Conservation (phyloP, 108 stramenopile species). For the Fragilariopsis cylindrus region DNA sequence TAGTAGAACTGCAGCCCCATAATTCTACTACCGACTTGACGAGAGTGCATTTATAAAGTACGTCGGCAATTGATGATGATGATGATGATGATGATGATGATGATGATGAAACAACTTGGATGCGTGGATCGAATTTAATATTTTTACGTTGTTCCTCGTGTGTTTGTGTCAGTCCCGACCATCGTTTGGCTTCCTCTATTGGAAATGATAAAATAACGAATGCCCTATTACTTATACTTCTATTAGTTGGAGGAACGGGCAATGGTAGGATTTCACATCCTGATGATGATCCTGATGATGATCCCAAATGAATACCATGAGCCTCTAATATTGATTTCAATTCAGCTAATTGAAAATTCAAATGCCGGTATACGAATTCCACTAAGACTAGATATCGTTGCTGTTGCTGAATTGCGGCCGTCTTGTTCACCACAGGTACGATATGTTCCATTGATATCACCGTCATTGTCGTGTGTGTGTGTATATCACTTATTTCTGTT, state of each 20-base stretch:
- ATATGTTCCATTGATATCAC: no score
- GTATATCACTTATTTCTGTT: no score
- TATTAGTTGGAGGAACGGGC: neutral
- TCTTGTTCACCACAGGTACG: no score
- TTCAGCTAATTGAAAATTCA: constrained; percentile 82
- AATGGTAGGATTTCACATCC: constrained; percentile 21
- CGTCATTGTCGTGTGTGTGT: no score
- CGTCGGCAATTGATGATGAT: constrained; percentile 23
- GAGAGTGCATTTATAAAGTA: constrained; percentile 65
- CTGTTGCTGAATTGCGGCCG: neutral
- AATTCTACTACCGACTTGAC: constrained; percentile 76
- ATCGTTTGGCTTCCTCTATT: neutral
- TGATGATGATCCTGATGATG: neutral
- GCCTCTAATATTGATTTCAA: constrained; percentile 65
- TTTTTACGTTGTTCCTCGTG: constrained; percentile 6
- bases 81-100: neutral
- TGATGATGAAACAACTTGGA: neutral
- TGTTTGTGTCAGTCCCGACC: constrained; percentile 2
- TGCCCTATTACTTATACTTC: constrained; percentile 6
- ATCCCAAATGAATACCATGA: constrained; percentile 55
- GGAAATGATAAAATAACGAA: constrained; percentile 41
- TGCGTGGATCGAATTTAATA: constrained; percentile 4
- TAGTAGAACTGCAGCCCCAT: constrained; percentile 55
- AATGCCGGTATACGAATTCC: constrained; percentile 78
- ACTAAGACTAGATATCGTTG: constrained; percentile 63